phyloP scores from a whole-genome alignment of 352 stramenopile species.

The Blastocystis sp. region DNA sequence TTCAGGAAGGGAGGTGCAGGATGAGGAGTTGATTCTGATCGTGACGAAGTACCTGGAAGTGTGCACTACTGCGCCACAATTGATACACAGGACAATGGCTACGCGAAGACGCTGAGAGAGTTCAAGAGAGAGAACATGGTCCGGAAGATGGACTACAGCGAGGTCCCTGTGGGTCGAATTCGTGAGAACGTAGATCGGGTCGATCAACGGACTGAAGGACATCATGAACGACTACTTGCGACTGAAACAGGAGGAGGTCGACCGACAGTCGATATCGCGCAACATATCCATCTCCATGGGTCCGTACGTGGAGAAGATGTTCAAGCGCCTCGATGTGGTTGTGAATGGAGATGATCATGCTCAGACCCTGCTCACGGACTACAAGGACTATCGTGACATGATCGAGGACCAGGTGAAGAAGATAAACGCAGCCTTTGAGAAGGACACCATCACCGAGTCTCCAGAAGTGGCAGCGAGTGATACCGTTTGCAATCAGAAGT shows the following conservation, averaged over 20 bases:
- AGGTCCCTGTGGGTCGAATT: neutral
- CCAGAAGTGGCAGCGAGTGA: neutral
- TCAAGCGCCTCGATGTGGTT: slow-evolving; percentile 22
- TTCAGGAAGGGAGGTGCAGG: neutral
- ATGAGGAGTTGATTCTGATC: slow-evolving; percentile 40
- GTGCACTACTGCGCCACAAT: neutral
- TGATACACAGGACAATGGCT: slow-evolving; percentile 46
- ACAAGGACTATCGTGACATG: slow-evolving; percentile 36
- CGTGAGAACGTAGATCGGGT: slow-evolving; percentile 6
- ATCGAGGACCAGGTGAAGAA: slow-evolving; percentile 21
- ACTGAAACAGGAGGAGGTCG: slow-evolving; percentile 3
- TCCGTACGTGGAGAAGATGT: slow-evolving; percentile 4
- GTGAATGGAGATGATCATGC: neutral
- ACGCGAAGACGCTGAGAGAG: slow-evolving; percentile 4
- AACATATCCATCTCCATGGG: neutral
- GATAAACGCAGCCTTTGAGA: neutral
- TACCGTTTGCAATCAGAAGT: too few relatives aligned
- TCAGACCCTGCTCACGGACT: slow-evolving; percentile 24
- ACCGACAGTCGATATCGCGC: neutral
- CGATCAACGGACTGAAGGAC: neutral
- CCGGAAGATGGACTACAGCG: slow-evolving; percentile 12
- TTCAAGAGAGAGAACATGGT: slow-evolving; percentile 39
- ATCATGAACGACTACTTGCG: slow-evolving; percentile 61
- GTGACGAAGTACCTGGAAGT: slow-evolving; percentile 47
- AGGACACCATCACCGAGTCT: neutral